These are phyloP conservation scores for Skeletonema costatum DNA, from an alignment of 108 stramenopile species.

Conservation along the genomic window DNA sequence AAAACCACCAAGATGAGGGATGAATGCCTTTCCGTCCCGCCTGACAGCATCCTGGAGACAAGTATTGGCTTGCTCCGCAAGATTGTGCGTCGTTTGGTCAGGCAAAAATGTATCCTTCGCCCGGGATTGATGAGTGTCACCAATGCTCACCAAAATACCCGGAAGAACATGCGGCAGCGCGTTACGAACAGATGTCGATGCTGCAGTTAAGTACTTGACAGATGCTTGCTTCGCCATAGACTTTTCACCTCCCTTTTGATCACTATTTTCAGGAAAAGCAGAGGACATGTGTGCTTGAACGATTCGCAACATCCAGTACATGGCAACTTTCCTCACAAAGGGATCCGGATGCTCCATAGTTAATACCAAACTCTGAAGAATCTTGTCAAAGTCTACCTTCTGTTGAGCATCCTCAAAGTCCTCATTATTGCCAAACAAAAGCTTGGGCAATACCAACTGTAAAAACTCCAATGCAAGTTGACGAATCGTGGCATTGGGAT, in stretches of 20 bases:
- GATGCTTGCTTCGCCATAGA: neutral
- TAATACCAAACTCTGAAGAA: slow-evolving; percentile 78
- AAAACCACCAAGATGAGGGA: slow-evolving; percentile 85
- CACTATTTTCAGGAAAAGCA: slow-evolving; percentile 15
- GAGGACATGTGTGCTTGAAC: slow-evolving; percentile 81
- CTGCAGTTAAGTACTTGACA: slow-evolving; percentile 50
- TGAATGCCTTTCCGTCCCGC: slow-evolving; percentile 75
- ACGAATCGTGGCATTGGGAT: slow-evolving; percentile 79
- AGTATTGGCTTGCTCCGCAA: slow-evolving; percentile 83
- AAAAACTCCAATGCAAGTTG: slow-evolving; percentile 84
- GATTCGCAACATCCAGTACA: slow-evolving; percentile 90
- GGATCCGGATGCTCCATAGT: slow-evolving; percentile 93
- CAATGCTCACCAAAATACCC: slow-evolving; percentile 80
- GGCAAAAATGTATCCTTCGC: slow-evolving; percentile 78
- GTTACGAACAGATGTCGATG: slow-evolving; percentile 80
- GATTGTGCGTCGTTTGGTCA: slow-evolving; percentile 80
- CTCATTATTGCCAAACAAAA: slow-evolving; percentile 65
- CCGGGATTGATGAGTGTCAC: slow-evolving; percentile 66
- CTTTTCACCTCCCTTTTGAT: neutral
- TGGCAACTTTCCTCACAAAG: slow-evolving; percentile 89
- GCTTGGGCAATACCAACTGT: slow-evolving; percentile 82
- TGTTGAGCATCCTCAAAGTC: slow-evolving; percentile 72
- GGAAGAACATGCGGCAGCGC: slow-evolving; percentile 83
- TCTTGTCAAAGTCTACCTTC: slow-evolving; percentile 87
- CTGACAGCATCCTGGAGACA: slow-evolving; percentile 80